Percentiles rank a stretch among this genome's conserved stretches.
These are phyloP conservation scores for Hansenula lynferdii DNA, from an alignment of 1,139 yeast genomes.

Conservation along the genomic window DNA sequence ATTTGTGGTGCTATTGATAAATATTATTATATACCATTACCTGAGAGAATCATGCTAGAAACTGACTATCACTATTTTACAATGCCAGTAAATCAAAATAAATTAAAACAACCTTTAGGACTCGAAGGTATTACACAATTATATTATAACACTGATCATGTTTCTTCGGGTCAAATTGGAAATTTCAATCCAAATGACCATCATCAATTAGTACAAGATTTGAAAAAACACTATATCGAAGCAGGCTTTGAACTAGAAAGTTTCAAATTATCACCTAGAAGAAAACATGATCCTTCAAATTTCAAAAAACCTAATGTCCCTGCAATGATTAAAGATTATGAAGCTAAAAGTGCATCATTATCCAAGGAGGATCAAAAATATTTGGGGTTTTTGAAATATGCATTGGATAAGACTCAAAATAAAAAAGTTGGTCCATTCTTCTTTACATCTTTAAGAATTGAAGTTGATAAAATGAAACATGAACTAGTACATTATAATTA, in stretches of 20 bases:
- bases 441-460: constrained; percentile 44
- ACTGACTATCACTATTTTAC: constrained; percentile 20
- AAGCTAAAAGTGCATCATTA: constrained; percentile 8
- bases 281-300: constrained; percentile 1
- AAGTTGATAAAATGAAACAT: constrained; percentile 34
- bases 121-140: constrained; percentile 13
- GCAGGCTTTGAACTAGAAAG: background rate
- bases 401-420: constrained; percentile 13
- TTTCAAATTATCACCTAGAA: background rate
- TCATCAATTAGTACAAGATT: background rate
- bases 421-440: constrained; percentile 21
- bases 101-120: constrained; percentile 16
- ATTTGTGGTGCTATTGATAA: constrained; percentile 23
- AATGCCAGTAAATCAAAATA: constrained; percentile 16
- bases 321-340: constrained; percentile 9
- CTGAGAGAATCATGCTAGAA: constrained; percentile 22
- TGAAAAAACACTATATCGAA: background rate
- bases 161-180: background rate
- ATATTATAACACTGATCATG: constrained; percentile 8
- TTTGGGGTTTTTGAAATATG: constrained; percentile 18
- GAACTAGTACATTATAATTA: constrained; percentile 43
- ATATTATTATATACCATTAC: constrained; percentile 19
- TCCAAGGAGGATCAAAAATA: constrained; percentile 13
- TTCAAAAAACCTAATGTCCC: constrained; percentile 16
- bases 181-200: constrained; percentile 4